phyloP scores from a whole-genome alignment of 2,329 filamentous ascomycete species.

The Huntiella bhutanensis region DNA sequence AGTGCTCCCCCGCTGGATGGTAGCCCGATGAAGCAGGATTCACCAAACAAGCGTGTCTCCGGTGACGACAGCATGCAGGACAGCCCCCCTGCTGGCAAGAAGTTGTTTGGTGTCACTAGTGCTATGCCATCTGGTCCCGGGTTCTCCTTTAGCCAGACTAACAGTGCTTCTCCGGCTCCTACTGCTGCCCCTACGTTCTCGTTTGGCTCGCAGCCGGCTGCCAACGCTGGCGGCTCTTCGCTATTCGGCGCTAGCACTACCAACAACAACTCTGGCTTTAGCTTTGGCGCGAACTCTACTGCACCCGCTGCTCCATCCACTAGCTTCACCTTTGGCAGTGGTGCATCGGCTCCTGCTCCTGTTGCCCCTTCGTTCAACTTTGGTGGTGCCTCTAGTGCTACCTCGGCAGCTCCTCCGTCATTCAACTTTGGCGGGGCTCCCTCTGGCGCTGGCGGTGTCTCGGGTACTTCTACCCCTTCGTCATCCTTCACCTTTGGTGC shows the following conservation, averaged over 20 bases:
- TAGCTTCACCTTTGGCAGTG: constrained; percentile 22
- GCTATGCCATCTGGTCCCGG: constrained; percentile 13
- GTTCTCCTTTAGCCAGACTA: constrained; percentile 20
- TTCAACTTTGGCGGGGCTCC: constrained; percentile 21
- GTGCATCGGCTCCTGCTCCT: too few species aligned
- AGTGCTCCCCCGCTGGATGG: constrained; percentile 21
- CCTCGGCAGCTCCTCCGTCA: constrained; percentile 13
- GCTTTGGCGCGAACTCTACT: constrained; percentile 16
- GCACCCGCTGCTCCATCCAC: constrained; percentile 13
- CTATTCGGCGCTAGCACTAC: constrained; percentile 4
- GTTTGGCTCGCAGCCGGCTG: constrained; percentile 16
- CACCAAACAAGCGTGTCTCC: constrained; percentile 7
- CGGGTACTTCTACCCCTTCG: constrained; percentile 4
- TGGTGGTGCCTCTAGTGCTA: constrained; percentile 3
- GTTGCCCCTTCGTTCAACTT: constrained; percentile 21
- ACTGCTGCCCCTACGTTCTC: constrained; percentile 17
- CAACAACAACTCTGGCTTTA: neutral
- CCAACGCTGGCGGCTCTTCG: constrained; percentile 12
- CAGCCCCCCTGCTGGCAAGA: constrained; percentile 13
- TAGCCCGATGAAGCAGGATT: constrained; percentile 26
- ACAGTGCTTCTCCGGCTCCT: constrained; percentile 13
- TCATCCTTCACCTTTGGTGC: constrained; percentile 12
- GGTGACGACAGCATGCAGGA: constrained; percentile 10
- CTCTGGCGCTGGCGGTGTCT: constrained; percentile 13
- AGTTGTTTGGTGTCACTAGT: constrained; percentile 11